phyloP scores from a whole-genome alignment of 371 early-diverging fungal species.

The Mucor indicus region DNA sequence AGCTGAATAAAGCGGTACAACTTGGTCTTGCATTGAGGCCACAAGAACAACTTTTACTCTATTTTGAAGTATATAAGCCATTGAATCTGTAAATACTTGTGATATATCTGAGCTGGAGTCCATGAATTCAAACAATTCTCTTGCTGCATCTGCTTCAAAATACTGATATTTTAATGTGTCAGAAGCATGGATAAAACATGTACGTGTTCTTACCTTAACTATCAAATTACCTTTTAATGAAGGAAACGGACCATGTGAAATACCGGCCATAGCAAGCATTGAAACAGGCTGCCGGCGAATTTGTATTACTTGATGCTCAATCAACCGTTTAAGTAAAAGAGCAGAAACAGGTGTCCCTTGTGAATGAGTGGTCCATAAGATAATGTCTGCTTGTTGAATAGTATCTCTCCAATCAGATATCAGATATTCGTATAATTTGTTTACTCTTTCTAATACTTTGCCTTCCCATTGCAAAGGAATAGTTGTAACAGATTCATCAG shows the following conservation, averaged over 20 bases:
- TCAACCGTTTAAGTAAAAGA: slow-evolving; percentile 67
- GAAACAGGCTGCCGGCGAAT: slow-evolving; percentile 63
- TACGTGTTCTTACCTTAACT: slow-evolving; percentile 45
- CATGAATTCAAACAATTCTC: slow-evolving; percentile 91
- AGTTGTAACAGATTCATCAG: slow-evolving; percentile 56
- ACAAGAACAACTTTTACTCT: slow-evolving; percentile 71
- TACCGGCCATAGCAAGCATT: slow-evolving; percentile 90
- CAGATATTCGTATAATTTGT: slow-evolving; percentile 56
- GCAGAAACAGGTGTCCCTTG: slow-evolving; percentile 91
- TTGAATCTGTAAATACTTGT: slow-evolving; percentile 61
- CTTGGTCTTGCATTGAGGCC: slow-evolving; percentile 89
- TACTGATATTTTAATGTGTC: slow-evolving; percentile 40
- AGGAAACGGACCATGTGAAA: slow-evolving; percentile 88
- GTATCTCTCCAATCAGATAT: slow-evolving; percentile 42
- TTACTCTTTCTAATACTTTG: slow-evolving; percentile 80
- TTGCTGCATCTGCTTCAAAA: slow-evolving; percentile 87
- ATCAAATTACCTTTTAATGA: slow-evolving; percentile 73
- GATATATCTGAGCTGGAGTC: slow-evolving; percentile 67
- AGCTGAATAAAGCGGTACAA: slow-evolving; percentile 91
- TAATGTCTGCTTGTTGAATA: slow-evolving; percentile 67
- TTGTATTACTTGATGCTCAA: slow-evolving; percentile 65
- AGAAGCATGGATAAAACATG: neutral
- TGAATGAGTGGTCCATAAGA: slow-evolving; percentile 85
- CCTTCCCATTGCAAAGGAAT: slow-evolving; percentile 92
- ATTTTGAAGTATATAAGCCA: slow-evolving; percentile 60